These are phyloP conservation scores for Cryptosporidium ubiquitum DNA, from an alignment of 169 alveolate genomes.

Conservation along the genomic window DNA sequence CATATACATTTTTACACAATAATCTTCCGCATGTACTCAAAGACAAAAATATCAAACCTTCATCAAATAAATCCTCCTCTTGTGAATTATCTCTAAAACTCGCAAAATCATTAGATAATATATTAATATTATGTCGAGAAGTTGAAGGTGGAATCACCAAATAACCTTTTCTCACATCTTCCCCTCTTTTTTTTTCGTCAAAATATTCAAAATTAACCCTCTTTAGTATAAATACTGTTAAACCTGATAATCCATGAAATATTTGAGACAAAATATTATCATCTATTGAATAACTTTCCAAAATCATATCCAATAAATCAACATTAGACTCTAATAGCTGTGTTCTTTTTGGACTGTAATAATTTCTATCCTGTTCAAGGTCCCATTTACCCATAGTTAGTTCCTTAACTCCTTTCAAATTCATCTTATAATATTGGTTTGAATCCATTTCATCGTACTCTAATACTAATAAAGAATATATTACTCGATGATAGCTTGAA, in stretches of 20 bases:
- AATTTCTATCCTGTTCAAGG: constrained; percentile 50
- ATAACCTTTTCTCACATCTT: too few relatives aligned
- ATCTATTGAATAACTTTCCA: constrained; percentile 46
- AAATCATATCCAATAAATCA: constrained; percentile 43
- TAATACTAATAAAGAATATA: constrained; percentile 5
- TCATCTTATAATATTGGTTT: constrained; percentile 13
- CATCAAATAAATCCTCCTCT: neutral
- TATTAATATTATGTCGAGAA: constrained; percentile 17
- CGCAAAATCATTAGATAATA: neutral
- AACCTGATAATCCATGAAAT: constrained; percentile 59
- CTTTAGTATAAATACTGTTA: constrained; percentile 4
- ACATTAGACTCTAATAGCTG: constrained; percentile 46
- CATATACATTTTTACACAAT: neutral
- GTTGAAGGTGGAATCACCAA: constrained; percentile 40
- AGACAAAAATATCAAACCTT: constrained; percentile 17
- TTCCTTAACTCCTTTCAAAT: constrained; percentile 15
- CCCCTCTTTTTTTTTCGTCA: neutral
- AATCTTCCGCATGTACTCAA: constrained; percentile 63
- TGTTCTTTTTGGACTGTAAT: constrained; percentile 19
- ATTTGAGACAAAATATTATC: constrained; percentile 46
- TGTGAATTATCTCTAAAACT: neutral
- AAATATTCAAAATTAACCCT: neutral
- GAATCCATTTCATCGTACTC: neutral
- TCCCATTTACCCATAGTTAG: constrained; percentile 38
- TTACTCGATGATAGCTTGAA: constrained; percentile 14